Base-by-base conservation (phyloP, 257 asterid genomes). In the Solanum ahanhuiri region DNA sequence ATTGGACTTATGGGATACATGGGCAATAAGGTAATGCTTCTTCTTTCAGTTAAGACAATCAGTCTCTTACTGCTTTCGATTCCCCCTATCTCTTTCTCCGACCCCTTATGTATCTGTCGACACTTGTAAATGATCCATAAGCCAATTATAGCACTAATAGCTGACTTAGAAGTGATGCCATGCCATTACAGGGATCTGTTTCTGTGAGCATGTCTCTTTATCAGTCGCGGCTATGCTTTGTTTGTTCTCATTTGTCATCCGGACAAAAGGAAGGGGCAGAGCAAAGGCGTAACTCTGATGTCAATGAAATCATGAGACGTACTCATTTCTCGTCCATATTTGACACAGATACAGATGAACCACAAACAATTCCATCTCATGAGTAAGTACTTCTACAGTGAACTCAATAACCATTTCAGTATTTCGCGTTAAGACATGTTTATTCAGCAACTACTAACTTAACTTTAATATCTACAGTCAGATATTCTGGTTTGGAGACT, bases 401-500 rank as follows among this genome's bases (percentile, higher is more conserved):
- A 25, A 23, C 7, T 81, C 37, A 45, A 22, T 4, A 35, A 17
- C 33, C 70, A 51, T 5, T 82, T 30, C 54, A 9, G 66, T 20
- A 10, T 82, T 82, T 82, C 14, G 5, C 25, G 28, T 71, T 71
- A 33, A 18, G 30, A 71, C 5, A 71, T 71, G 48, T 71, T 71
- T 4, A 71, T 71, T 9, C 81, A 22, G 17, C 54, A 72, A 72
- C 18, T 34, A 72, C 51, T 28, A n/a, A 60, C 39, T 33, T 41
- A 58, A 22, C 90, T 39, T 87, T 71, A 84, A n/a, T 51, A 69
- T 89, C 76, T 86, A 88, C 98, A 96, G 98, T 88, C 94, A 93
- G 92, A 94, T 95, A 92, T 96, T 96, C 93, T 96, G 99, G 98
- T 94, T 96, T 81, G 99, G 99, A n/a, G 99, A 96, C 88, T 88